Conservation (phyloP, 306 rosid genomes). For the Lathyrus aphaca region DNA sequence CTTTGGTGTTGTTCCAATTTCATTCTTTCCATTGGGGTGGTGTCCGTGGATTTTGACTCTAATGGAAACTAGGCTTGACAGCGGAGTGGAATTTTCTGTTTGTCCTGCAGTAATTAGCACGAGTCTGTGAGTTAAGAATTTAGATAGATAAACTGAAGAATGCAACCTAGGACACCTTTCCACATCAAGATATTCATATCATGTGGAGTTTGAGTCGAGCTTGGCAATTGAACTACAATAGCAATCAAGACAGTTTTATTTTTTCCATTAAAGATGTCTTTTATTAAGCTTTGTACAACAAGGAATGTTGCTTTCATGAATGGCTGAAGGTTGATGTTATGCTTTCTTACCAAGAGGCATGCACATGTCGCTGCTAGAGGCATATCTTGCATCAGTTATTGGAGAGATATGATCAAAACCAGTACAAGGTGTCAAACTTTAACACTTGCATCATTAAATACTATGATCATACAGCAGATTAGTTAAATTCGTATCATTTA, state of each 20-base stretch:
- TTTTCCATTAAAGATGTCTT: background rate
- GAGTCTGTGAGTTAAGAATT: background rate
- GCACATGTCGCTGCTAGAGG: background rate
- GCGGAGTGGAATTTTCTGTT: slow-evolving; percentile 39
- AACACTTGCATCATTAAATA: background rate
- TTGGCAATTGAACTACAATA: background rate
- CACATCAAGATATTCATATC: background rate
- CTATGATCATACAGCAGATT: background rate
- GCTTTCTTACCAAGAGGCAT: background rate
- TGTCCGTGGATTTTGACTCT: slow-evolving; percentile 74
- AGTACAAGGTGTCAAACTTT: background rate
- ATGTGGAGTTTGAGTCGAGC: background rate
- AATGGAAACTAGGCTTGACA: slow-evolving; percentile 40
- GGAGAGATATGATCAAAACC: background rate
- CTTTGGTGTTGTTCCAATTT: slow-evolving; percentile 51
- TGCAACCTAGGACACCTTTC: background rate
- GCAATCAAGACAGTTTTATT: background rate
- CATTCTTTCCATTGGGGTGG: slow-evolving; percentile 61
- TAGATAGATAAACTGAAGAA: background rate
- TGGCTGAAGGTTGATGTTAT: background rate
- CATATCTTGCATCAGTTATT: background rate
- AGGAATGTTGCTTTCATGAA: background rate
- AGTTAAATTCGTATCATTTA: background rate
- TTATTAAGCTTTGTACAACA: background rate
- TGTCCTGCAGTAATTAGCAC: slow-evolving; percentile 48